Base-by-base conservation (phyloP, 768 basidiomycete genomes). In the Royoungia palumana region DNA sequence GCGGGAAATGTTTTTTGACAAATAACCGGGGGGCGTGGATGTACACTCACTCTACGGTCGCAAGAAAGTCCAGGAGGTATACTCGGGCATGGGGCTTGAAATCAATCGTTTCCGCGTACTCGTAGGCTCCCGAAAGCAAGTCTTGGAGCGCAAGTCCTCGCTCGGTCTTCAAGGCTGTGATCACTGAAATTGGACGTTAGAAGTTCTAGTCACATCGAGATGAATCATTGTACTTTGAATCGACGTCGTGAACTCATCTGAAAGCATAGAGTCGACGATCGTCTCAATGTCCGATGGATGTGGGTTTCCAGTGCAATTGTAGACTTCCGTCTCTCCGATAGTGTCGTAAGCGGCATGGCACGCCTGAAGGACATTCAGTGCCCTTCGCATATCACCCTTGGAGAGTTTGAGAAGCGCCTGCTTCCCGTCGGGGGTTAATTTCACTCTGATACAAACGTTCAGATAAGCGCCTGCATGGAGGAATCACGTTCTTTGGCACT, bases 271-370 rank as follows among this genome's bases (percentile, higher is more conserved):
- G 54, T 90, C 85, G 27, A 98, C 90, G 35, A 99, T 88, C 11
- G 82, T 80, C 63, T 94, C 92, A 39, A 99, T 92, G 69, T 99
- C 96, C 22, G 81, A 78, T 0, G 96, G 96, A 65, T 97, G 94
- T 17, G 96, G 96, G 57, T 85, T 94, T 35, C 96, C 96, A 0
- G 96, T 98, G 66, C 95, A 98, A 56, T 87, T 91, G 68, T 98
- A 99, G 20, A 99, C 82, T 54, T 96, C 93, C 0, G 83, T 82
- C 70, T 97, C 94, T 47, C 89, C 88, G 27, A 85, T 83, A 10
- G 79, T 66, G 36, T 94, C 91, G 64, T 97, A 99, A 4, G 95
- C 96, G 14, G 96, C 94, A 66, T 98, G 93, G 62, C 96, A 99
- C 0, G 96, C 96, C 72, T 99, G 96, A 17, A 99, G 75, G 24